Percentiles rank a stretch among this genome's conserved stretches.
Conservation (phyloP, 768 basidiomycete species). For the Leccinum truebloodii region DNA sequence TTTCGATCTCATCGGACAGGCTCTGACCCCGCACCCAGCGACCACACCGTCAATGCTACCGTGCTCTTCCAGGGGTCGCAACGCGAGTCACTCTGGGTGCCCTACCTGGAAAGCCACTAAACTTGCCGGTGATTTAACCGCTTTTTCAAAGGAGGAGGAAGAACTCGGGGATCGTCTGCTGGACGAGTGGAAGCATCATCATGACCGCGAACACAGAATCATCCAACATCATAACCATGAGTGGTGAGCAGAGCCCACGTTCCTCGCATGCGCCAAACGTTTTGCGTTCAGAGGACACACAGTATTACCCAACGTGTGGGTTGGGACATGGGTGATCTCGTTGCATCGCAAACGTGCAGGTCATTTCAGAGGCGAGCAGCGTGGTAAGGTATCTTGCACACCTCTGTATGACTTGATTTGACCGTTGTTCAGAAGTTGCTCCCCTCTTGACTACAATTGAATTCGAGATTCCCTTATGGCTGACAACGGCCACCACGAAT, state of each 20-base stretch:
- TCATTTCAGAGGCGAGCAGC: conserved; percentile 31
- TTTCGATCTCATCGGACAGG: not conserved
- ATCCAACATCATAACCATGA: conserved; percentile 9
- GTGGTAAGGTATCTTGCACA: conserved; percentile 34
- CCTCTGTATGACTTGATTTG: not conserved
- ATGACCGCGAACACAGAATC: conserved; percentile 7
- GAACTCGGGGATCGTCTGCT: conserved; percentile 6
- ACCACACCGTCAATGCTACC: conserved; percentile 9
- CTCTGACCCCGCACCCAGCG: conserved; percentile 9
- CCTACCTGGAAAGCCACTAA: conserved; percentile 21
- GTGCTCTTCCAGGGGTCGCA: not conserved
- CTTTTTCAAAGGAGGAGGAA: not conserved
- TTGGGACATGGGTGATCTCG: conserved; percentile 44
- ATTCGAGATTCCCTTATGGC: conserved; percentile 24
- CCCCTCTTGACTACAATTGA: conserved; percentile 26
- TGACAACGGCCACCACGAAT: too few species aligned
- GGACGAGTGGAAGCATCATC: conserved; percentile 28
- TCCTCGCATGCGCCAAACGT: not conserved
- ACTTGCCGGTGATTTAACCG: not conserved
- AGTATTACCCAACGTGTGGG: conserved; percentile 38
- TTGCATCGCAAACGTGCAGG: conserved; percentile 41
- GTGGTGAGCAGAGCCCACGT: conserved; percentile 16
- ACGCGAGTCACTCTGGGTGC: conserved; percentile 17
- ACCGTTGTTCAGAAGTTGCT: conserved; percentile 19
- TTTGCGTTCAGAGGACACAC: conserved; percentile 33